Conservation (phyloP, 169 alveolate species). For the Hepatocystis sp. region DNA sequence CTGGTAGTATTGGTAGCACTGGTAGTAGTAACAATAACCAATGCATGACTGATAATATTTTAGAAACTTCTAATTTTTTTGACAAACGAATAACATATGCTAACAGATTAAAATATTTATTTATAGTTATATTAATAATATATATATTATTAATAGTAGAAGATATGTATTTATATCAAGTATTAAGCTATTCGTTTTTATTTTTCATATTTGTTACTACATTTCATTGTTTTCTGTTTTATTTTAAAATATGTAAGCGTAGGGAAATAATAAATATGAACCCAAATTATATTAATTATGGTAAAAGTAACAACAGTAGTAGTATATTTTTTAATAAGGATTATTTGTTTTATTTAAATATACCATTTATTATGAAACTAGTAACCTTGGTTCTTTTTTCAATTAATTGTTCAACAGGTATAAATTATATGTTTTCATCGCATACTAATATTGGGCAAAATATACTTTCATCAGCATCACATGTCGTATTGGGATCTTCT, state of each 20-base stretch:
- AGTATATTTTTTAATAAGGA: slow-evolving; percentile 28
- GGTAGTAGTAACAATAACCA: too few species aligned
- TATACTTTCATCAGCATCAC: slow-evolving; percentile 6
- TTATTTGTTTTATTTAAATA: slow-evolving; percentile 34
- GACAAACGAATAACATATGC: slow-evolving; percentile 8
- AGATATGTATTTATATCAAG: slow-evolving; percentile 25
- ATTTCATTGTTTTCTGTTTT: slow-evolving; percentile 24
- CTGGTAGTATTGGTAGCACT: too few species aligned
- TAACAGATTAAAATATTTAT: slow-evolving; percentile 8
- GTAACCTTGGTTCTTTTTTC: slow-evolving; percentile 30
- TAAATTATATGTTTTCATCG: slow-evolving; percentile 67
- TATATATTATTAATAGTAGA: slow-evolving; percentile 43
- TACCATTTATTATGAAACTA: slow-evolving; percentile 18
- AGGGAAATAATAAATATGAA: not conserved
- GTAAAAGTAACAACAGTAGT: not conserved
- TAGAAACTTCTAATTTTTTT: slow-evolving; percentile 18
- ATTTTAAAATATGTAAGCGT: not conserved
- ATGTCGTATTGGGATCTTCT: slow-evolving; percentile 40
- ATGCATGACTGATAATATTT: slow-evolving; percentile 14
- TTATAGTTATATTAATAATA: slow-evolving; percentile 14
- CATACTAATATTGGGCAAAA: slow-evolving; percentile 62
- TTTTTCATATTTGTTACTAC: slow-evolving; percentile 2
- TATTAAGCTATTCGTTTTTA: slow-evolving; percentile 34
- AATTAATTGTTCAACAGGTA: slow-evolving; percentile 67
- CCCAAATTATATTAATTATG: not conserved